Percentiles rank a stretch among this genome's conserved stretches.
These are phyloP conservation scores for Nicotiana paniculata DNA, from an alignment of 257 asterid genomes.

Conservation along the genomic window DNA sequence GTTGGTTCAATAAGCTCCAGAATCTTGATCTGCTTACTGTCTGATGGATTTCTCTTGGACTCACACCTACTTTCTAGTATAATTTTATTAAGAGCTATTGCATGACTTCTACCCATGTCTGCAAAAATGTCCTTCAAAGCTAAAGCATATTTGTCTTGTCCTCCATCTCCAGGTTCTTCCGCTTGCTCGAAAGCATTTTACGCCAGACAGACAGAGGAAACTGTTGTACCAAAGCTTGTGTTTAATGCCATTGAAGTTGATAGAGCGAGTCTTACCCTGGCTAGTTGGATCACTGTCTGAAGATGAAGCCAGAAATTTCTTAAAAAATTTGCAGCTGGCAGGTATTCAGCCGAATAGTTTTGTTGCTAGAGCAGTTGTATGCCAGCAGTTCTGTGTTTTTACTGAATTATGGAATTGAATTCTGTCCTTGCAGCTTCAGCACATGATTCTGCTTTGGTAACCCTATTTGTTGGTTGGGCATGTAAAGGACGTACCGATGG, in stretches of 20 bases:
- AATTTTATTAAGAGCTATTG: neutral
- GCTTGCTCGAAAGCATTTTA: slow-evolving; percentile 35
- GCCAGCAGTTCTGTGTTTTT: neutral
- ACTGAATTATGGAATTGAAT: slow-evolving; percentile 13
- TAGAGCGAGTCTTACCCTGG: slow-evolving; percentile 48
- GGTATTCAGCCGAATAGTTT: slow-evolving; percentile 15
- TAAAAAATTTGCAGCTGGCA: slow-evolving; percentile 39
- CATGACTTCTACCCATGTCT: neutral
- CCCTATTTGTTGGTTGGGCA: slow-evolving; percentile 45
- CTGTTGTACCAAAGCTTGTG: slow-evolving; percentile 37
- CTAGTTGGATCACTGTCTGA: slow-evolving; percentile 30
- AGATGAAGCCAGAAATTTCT: slow-evolving; percentile 33
- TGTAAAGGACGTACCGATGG: slow-evolving; percentile 36
- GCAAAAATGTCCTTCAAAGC: neutral
- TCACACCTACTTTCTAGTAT: neutral
- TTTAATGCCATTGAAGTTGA: slow-evolving; percentile 43
- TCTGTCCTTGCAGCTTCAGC: slow-evolving; percentile 31
- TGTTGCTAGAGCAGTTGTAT: neutral
- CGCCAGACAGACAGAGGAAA: slow-evolving; percentile 34
- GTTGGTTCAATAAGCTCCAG: neutral
- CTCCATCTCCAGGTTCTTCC: slow-evolving; percentile 38
- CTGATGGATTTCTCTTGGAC: neutral
- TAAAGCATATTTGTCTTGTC: neutral
- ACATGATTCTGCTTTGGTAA: slow-evolving; percentile 34
- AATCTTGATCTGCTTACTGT: neutral